phyloP scores from a whole-genome alignment of 2,329 filamentous ascomycete genomes.

The Nemania sp. region DNA sequence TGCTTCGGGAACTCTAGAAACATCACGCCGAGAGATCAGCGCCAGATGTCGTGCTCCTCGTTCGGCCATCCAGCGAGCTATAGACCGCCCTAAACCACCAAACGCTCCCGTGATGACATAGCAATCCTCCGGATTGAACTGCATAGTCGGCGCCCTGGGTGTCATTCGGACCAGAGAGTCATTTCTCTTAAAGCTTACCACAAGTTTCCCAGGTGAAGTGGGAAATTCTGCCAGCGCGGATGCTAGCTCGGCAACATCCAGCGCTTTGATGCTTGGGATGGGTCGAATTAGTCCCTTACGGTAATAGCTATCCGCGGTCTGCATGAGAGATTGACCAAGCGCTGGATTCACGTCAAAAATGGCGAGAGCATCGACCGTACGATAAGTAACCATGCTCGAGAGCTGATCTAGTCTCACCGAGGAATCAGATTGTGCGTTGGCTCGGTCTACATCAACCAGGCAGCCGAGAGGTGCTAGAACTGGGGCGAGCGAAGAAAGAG shows the following conservation, averaged over 20 bases:
- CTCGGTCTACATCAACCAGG: constrained; percentile 20
- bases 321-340: constrained; percentile 25
- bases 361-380: constrained; percentile 27
- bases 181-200: background rate
- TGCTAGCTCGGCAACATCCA: background rate
- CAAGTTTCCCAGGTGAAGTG: background rate
- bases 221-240: background rate
- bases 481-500: background rate
- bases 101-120: constrained; percentile 35
- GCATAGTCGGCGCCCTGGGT: background rate
- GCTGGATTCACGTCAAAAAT: constrained; percentile 26
- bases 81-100: constrained; percentile 28
- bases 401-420: constrained; percentile 22
- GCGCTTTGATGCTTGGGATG: background rate
- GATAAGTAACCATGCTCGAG: constrained; percentile 30
- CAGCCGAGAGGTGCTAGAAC: constrained; percentile 25
- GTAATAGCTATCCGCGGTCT: constrained; percentile 24
- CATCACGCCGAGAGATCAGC: constrained; percentile 25
- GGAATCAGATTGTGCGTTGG: background rate
- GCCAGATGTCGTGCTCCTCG: constrained; percentile 30
- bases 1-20: constrained; percentile 12
- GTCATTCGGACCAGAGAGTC: constrained; percentile 6
- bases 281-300: constrained; percentile 1
- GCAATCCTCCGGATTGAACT: constrained; percentile 27
- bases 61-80: constrained; percentile 33